These are phyloP conservation scores for Choanephora cucurbitarum DNA, from an alignment of 371 early-diverging fungal genomes.

Conservation along the genomic window DNA sequence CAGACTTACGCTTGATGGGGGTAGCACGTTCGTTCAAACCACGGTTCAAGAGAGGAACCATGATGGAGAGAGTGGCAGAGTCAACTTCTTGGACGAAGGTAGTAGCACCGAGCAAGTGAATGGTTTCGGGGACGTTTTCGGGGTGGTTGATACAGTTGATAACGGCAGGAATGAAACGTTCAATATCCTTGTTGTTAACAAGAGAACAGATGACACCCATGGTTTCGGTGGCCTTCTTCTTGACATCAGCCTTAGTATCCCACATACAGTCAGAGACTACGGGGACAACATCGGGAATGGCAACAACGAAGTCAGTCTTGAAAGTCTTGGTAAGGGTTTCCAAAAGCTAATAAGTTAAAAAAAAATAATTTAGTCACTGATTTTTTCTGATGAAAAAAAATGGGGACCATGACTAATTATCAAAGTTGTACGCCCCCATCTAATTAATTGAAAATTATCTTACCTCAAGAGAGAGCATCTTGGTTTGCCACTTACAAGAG, in stretches of 20 bases:
- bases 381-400: neutral
- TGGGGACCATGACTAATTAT: no score
- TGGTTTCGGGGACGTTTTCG: slow-evolving; percentile 67
- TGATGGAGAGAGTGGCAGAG: slow-evolving; percentile 79
- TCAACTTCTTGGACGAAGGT: slow-evolving; percentile 82
- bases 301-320: slow-evolving; percentile 57
- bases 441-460: neutral
- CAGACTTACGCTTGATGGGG: slow-evolving; percentile 75
- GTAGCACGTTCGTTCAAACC: slow-evolving; percentile 70
- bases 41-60: slow-evolving; percentile 79
- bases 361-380: neutral
- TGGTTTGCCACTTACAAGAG: slow-evolving; percentile 80
- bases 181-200: slow-evolving; percentile 68
- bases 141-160: slow-evolving; percentile 68
- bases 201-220: slow-evolving; percentile 57
- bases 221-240: slow-evolving; percentile 50
- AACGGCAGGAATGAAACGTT: slow-evolving; percentile 63
- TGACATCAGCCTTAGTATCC: slow-evolving; percentile 74
- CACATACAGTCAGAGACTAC: slow-evolving; percentile 72
- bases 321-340: slow-evolving; percentile 55
- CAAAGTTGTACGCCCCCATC: no score
- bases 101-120: slow-evolving; percentile 65
- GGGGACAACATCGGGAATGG: slow-evolving; percentile 73
- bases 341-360: slow-evolving; percentile 27
- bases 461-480: slow-evolving; percentile 60